Evolutionary conservation across 176 grass and related monocot genomes (phyloP).

Genomic region (Rhynchospora tenuis): DNA sequence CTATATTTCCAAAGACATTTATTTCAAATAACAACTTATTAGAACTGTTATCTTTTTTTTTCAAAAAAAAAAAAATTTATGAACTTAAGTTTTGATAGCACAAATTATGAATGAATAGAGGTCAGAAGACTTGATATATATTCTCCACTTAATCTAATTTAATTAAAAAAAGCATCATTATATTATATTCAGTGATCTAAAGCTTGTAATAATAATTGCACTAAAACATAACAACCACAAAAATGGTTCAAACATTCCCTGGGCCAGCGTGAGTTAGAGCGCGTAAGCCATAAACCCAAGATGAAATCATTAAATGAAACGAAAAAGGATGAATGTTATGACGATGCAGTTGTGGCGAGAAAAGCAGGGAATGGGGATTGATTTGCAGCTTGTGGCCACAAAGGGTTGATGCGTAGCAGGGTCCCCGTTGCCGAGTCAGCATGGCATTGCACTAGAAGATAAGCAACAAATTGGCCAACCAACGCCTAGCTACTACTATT

Average conservation of each 20-base stretch:
- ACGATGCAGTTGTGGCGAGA: not conserved
- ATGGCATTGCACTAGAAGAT: not conserved
- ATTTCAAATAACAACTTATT: too few species aligned
- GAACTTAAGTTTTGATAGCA: too few species aligned
- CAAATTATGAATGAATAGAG: too few species aligned
- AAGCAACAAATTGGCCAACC: conserved; percentile 22
- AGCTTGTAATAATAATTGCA: not conserved
- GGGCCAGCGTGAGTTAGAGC: not conserved
- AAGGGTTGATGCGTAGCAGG: conserved; percentile 6
- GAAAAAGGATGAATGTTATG: not conserved
- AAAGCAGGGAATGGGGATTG: not conserved
- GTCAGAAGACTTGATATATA: too few species aligned
- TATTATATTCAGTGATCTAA: not conserved
- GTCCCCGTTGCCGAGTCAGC: not conserved
- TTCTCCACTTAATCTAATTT: too few species aligned
- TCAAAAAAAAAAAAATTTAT: too few species aligned
- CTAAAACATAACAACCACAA: not conserved
- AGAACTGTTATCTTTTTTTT: too few species aligned
- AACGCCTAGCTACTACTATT: not conserved
- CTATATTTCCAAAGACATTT: too few species aligned
- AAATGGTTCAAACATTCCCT: not conserved
- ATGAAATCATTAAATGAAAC: not conserved
- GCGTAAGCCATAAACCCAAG: not conserved
- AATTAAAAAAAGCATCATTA: not conserved
- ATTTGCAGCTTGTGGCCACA: not conserved